Percentiles rank a stretch among this genome's conserved stretches.
Conservation (phyloP, 1,284 basidiomycete species). For the Sporisorium exsertum region DNA sequence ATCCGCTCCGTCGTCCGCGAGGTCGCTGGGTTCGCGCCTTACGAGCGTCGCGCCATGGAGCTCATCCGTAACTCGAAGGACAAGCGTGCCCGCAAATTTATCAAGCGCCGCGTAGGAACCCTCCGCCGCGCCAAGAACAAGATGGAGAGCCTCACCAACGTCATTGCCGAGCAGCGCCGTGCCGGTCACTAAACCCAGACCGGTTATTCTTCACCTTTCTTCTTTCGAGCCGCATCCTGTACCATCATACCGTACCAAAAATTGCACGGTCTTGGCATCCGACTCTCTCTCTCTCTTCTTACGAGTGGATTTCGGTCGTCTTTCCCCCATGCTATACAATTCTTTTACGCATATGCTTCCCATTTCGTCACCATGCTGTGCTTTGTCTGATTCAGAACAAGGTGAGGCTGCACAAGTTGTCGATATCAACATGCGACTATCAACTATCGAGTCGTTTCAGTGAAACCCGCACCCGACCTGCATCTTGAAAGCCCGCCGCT, state of each 20-base stretch:
- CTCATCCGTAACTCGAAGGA: conserved; percentile 97
- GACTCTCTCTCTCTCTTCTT: too few species aligned
- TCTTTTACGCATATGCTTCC: too few species aligned
- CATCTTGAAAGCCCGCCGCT: too few species aligned
- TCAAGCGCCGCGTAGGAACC: conserved; percentile 68
- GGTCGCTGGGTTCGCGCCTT: conserved; percentile 92
- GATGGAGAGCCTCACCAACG: conserved; percentile 66
- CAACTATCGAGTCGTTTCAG: too few species aligned
- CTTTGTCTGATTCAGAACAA: too few species aligned
- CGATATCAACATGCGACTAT: too few species aligned
- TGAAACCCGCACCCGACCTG: too few species aligned
- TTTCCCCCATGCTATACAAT: too few species aligned
- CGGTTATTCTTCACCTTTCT: not conserved
- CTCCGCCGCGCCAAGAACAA: conserved; percentile 68
- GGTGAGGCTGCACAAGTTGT: too few species aligned
- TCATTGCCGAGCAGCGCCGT: conserved; percentile 68
- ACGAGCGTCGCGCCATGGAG: conserved; percentile 99
- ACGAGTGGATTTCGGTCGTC: too few species aligned
- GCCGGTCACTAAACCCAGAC: conserved; percentile 60
- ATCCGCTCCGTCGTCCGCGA: conserved; percentile 66
- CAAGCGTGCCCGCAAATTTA: conserved; percentile 69
- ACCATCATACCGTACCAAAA: conserved; percentile 12
- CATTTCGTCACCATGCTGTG: too few species aligned
- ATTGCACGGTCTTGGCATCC: not conserved
- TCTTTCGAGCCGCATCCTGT: conserved; percentile 2